Conservation (phyloP, 805 yeast genomes). For the Vanderwaltozyma yarrowii region DNA sequence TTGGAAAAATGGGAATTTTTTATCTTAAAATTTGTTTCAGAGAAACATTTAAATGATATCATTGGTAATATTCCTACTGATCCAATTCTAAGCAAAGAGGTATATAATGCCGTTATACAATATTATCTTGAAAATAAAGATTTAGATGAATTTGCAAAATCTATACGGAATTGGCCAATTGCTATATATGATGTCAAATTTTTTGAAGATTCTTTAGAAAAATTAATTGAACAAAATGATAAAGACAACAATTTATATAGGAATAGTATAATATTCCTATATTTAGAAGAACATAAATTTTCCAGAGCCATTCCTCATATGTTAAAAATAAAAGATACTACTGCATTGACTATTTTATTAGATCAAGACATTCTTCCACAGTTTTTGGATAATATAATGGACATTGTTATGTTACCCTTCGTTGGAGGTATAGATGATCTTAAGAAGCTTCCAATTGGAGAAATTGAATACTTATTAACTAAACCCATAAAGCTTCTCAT, state of each 20-base stretch:
- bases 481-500: constrained; percentile 47
- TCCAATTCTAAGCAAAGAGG: constrained; percentile 28
- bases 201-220: constrained; percentile 40
- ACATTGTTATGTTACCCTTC: constrained; percentile 37
- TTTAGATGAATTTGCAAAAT: constrained; percentile 31
- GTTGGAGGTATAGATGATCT: constrained; percentile 28
- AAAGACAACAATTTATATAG: constrained; percentile 27
- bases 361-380: constrained; percentile 51
- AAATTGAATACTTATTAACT: constrained; percentile 31
- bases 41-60: constrained; percentile 36
- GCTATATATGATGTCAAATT: constrained; percentile 38
- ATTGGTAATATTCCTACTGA: constrained; percentile 48
- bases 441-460: constrained; percentile 31
- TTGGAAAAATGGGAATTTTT: constrained; percentile 55
- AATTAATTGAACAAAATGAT: constrained; percentile 30
- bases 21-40: constrained; percentile 42
- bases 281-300: constrained; percentile 48
- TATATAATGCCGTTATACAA: constrained; percentile 40
- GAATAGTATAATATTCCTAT: constrained; percentile 40
- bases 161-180: constrained; percentile 49
- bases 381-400: constrained; percentile 41
- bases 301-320: constrained; percentile 55
- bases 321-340: constrained; percentile 42
- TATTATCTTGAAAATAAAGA: constrained; percentile 34
- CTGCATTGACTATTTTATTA: constrained; percentile 48